phyloP scores from a whole-genome alignment of 345 rosid genomes.

The Passiflora organensis region DNA sequence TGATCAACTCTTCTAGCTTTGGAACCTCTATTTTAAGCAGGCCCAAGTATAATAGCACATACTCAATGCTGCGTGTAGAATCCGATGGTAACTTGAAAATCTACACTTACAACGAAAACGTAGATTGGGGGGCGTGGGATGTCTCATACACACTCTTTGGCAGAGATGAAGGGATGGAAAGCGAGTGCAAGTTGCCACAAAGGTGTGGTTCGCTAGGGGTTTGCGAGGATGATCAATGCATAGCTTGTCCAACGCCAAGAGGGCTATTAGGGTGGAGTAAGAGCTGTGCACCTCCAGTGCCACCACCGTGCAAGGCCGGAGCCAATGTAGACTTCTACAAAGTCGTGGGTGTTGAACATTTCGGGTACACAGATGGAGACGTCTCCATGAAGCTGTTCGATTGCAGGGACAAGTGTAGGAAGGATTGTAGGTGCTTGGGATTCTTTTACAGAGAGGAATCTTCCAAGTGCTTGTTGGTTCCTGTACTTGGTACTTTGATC shows the following conservation, averaged over 20 bases:
- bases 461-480: constrained; percentile 28
- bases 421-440: constrained; percentile 21
- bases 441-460: constrained; percentile 16
- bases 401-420: constrained; percentile 6
- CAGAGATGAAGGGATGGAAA: not conserved
- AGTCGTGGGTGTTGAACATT: constrained; percentile 5
- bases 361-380: constrained; percentile 12
- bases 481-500: constrained; percentile 19
- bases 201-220: not conserved
- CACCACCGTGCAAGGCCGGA: not conserved
- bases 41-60: constrained; percentile 42
- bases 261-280: constrained; percentile 16
- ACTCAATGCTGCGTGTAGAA: constrained; percentile 17
- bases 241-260: constrained; percentile 2
- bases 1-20: constrained; percentile 10
- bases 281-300: not conserved
- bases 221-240: constrained; percentile 4
- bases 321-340: not conserved
- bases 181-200: not conserved
- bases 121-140: not conserved
- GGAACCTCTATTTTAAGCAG: constrained; percentile 12
- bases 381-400: not conserved
- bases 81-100: not conserved
- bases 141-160: not conserved
- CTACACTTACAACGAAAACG: not conserved